phyloP scores from a whole-genome alignment of 768 basidiomycete species.

The Pisolithus marmoratus region DNA sequence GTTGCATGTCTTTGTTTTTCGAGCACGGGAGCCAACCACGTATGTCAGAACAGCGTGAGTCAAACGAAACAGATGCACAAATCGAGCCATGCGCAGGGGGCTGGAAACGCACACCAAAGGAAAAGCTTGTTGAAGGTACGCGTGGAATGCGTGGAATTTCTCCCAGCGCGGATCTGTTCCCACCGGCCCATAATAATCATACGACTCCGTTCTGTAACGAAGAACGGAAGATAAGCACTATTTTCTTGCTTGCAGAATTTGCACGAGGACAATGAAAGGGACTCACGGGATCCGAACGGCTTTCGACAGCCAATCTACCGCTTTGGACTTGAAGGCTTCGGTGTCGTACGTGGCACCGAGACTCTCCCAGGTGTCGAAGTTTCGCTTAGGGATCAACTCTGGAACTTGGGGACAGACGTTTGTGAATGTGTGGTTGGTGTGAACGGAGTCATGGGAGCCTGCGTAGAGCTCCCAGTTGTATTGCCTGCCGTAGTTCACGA shows the following conservation, averaged over 20 bases:
- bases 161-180: conserved; percentile 52
- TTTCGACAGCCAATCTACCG: conserved; percentile 33
- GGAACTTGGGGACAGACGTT: conserved; percentile 32
- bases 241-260: neutral
- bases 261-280: neutral
- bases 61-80: neutral
- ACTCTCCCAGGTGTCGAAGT: conserved; percentile 27
- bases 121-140: conserved; percentile 52
- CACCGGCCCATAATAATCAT: conserved; percentile 42
- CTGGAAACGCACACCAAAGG: conserved; percentile 46
- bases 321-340: conserved; percentile 30
- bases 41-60: too few species aligned
- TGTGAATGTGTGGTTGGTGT: too few species aligned
- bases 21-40: too few species aligned
- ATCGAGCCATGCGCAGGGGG: neutral
- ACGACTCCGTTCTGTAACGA: conserved; percentile 43
- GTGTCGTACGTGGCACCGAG: conserved; percentile 28
- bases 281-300: conserved; percentile 38
- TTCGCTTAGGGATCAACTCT: conserved; percentile 28
- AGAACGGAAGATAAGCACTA: neutral
- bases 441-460: too few species aligned
- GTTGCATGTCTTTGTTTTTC: conserved; percentile 36
- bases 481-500: too few species aligned
- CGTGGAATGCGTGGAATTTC: conserved; percentile 47
- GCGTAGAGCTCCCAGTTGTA: too few species aligned